Conservation (phyloP, 1,284 basidiomycete species). For the Coniophora puteana region DNA sequence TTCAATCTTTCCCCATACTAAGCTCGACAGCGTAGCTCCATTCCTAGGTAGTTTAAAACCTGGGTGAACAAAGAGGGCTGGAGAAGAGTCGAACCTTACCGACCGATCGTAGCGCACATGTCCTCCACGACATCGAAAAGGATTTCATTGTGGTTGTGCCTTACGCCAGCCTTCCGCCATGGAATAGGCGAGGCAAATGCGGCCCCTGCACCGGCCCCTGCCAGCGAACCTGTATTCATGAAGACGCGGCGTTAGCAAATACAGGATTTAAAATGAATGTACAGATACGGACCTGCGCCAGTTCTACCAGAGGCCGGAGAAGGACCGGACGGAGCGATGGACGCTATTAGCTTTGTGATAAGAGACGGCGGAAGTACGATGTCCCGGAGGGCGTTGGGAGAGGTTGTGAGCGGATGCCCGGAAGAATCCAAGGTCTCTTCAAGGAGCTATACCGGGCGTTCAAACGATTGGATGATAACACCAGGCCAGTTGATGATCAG, state of each 20-base stretch:
- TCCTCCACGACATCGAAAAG: slow-evolving; percentile 91
- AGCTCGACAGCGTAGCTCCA: slow-evolving; percentile 70
- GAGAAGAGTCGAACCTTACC: slow-evolving; percentile 41
- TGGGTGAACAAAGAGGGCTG: not conserved
- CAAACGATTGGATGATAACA: not conserved
- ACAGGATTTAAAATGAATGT: slow-evolving; percentile 51
- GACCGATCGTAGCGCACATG: slow-evolving; percentile 81
- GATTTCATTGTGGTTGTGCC: slow-evolving; percentile 90
- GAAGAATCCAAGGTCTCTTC: slow-evolving; percentile 94
- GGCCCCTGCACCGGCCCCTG: slow-evolving; percentile 51
- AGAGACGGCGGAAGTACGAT: slow-evolving; percentile 88
- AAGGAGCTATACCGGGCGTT: slow-evolving; percentile 58
- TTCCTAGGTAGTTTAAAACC: slow-evolving; percentile 42
- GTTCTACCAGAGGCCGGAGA: slow-evolving; percentile 20
- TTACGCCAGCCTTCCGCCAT: slow-evolving; percentile 85
- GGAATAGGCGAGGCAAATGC: slow-evolving; percentile 89
- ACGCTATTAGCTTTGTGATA: slow-evolving; percentile 73
- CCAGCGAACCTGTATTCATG: slow-evolving; percentile 36
- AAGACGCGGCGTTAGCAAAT: slow-evolving; percentile 30
- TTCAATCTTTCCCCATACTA: slow-evolving; percentile 79
- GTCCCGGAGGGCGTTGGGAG: slow-evolving; percentile 87
- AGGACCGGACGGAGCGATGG: slow-evolving; percentile 39
- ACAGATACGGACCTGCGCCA: slow-evolving; percentile 35
- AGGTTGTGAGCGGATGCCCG: slow-evolving; percentile 93
- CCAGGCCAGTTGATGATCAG: not conserved